Conservation (phyloP, 768 basidiomycete species). For the Rhodotorula diobovata region DNA sequence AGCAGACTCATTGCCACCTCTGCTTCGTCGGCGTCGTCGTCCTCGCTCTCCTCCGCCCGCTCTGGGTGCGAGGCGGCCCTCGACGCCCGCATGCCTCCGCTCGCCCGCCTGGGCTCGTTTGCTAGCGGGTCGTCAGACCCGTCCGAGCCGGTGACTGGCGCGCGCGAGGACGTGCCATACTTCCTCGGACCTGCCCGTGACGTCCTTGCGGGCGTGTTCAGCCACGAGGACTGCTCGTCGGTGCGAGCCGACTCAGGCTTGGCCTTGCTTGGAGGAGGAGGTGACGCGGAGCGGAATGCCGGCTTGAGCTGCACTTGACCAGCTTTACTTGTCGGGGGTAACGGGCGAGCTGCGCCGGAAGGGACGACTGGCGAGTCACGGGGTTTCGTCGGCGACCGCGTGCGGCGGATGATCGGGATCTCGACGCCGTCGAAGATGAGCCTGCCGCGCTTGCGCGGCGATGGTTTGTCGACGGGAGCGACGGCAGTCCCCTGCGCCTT, state of each 20-base stretch:
- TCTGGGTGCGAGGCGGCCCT: neutral
- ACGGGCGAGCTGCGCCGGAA: too few species aligned
- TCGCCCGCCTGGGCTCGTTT: neutral
- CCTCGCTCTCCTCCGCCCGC: neutral
- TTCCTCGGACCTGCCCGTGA: neutral
- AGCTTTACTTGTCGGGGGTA: too few species aligned
- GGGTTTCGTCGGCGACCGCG: too few species aligned
- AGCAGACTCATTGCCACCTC: neutral
- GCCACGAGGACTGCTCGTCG: neutral
- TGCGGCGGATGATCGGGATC: neutral
- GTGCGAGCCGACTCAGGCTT: too few species aligned
- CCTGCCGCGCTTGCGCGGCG: neutral
- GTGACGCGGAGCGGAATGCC: too few species aligned
- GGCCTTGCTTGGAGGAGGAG: neutral
- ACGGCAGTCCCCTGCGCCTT: too few species aligned
- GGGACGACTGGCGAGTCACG: too few species aligned
- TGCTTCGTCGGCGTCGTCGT: neutral
- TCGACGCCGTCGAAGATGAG: neutral
- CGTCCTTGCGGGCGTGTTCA: neutral
- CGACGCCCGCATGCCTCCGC: neutral
- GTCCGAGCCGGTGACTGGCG: too few species aligned
- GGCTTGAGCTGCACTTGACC: too few species aligned
- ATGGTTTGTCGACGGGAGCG: neutral
- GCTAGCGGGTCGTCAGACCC: conserved; percentile 8
- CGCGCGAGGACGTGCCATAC: neutral